phyloP scores from a whole-genome alignment of 2,329 filamentous ascomycete genomes.

The Venturiaceae sp. region DNA sequence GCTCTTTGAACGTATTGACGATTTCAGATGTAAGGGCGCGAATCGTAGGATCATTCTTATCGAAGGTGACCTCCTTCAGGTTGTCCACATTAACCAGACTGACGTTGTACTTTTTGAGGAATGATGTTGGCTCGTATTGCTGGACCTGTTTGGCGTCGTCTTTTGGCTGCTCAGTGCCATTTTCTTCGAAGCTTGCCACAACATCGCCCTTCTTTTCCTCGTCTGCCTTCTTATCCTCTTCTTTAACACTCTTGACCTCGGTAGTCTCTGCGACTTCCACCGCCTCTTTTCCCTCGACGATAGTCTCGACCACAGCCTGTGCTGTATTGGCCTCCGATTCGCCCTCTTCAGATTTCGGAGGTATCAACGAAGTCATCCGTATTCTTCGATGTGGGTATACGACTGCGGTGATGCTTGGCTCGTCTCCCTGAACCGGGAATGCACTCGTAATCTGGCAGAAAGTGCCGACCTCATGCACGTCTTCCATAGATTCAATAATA shows the following conservation, averaged over 20 bases:
- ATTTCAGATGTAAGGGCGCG: conserved; percentile 94
- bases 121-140: conserved; percentile 79
- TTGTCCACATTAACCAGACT: conserved; percentile 96
- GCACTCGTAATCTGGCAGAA: conserved; percentile 97
- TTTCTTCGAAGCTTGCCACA: conserved; percentile 93
- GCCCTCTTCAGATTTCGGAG: conserved; percentile 40
- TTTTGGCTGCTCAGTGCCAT: conserved; percentile 44
- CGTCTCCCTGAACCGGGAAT: conserved; percentile 82
- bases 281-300: conserved; percentile 29
- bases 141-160: conserved; percentile 28
- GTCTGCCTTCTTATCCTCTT: conserved; percentile 34
- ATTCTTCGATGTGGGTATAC: conserved; percentile 94
- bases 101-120: conserved; percentile 83
- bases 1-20: conserved; percentile 97
- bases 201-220: conserved; percentile 81
- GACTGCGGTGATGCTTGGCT: conserved; percentile 79
- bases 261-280: background rate
- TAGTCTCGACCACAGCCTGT: conserved; percentile 33
- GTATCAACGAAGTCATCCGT: conserved; percentile 73
- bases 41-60: conserved; percentile 81
- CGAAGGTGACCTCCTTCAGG: conserved; percentile 75
- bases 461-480: conserved; percentile 92
- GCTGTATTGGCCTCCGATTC: conserved; percentile 21
- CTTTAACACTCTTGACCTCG: conserved; percentile 29
- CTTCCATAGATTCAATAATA: conserved; percentile 78